Evolutionary conservation across 768 basidiomycete species (phyloP).

Genomic region (Nidula microcarpa): DNA sequence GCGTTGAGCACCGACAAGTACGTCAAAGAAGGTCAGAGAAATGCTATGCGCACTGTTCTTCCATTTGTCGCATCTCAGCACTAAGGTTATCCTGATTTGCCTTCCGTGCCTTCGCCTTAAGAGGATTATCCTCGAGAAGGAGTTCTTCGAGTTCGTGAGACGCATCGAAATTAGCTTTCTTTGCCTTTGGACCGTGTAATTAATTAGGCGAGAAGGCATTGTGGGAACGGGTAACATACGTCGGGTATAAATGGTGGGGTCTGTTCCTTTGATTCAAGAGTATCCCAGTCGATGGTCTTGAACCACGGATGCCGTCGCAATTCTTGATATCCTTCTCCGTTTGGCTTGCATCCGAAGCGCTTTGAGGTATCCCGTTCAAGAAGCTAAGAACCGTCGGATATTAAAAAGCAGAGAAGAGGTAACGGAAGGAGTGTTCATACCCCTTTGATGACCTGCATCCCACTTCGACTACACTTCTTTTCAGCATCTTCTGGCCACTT

Average conservation of each 20-base stretch:
- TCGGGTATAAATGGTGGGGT: constrained; percentile 89
- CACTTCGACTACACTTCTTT: constrained; percentile 69
- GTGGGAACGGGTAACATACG: constrained; percentile 33
- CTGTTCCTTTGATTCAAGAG: constrained; percentile 71
- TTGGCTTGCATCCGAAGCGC: constrained; percentile 78
- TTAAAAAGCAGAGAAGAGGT: constrained; percentile 4
- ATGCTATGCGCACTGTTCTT: constrained; percentile 77
- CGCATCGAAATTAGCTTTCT: constrained; percentile 98
- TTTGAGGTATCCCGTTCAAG: constrained; percentile 81
- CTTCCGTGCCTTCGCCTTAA: constrained; percentile 92
- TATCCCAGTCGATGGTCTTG: constrained; percentile 83
- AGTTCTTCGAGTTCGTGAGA: constrained; percentile 98
- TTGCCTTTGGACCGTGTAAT: constrained; percentile 53
- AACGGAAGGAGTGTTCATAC: constrained; percentile 37
- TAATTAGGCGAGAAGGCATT: constrained; percentile 6
- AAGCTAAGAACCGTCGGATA: constrained; percentile 44
- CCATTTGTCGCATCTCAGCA: constrained; percentile 95
- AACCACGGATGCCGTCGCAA: constrained; percentile 87
- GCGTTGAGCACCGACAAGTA: constrained; percentile 1
- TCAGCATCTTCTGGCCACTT: constrained; percentile 91
- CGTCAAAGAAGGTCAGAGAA: constrained; percentile 2
- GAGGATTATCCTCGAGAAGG: constrained; percentile 91
- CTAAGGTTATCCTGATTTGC: constrained; percentile 86
- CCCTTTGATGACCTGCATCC: constrained; percentile 75
- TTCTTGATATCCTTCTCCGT: constrained; percentile 78